Percentiles rank a stretch among this genome's conserved stretches.
phyloP scores from a whole-genome alignment of 2,329 filamentous ascomycete genomes.

The Neofusicoccum laricinum region DNA sequence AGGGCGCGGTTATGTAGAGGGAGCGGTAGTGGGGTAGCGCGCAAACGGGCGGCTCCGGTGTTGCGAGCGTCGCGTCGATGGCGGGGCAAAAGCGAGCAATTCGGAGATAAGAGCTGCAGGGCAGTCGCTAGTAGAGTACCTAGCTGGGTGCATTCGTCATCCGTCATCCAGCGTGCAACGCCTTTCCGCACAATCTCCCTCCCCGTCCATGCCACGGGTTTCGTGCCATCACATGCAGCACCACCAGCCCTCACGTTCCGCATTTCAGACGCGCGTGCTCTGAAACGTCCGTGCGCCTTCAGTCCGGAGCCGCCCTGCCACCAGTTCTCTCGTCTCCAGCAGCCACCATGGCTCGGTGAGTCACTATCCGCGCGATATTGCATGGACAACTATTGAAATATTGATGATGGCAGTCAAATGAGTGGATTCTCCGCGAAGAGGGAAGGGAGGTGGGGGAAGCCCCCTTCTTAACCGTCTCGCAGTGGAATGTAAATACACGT shows the following conservation, averaged over 20 bases:
- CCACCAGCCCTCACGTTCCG: not conserved
- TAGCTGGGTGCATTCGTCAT: not conserved
- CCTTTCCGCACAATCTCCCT: too few species aligned
- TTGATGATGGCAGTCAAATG: too few species aligned
- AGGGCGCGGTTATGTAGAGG: not conserved
- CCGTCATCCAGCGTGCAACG: not conserved
- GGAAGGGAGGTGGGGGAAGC: too few species aligned
- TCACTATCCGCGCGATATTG: too few species aligned
- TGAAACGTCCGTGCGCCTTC: not conserved
- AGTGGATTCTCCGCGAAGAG: too few species aligned
- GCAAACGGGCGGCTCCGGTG: too few species aligned
- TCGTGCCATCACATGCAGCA: not conserved
- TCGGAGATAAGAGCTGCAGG: slow-evolving; percentile 2
- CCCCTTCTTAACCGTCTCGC: too few species aligned
- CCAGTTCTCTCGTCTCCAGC: too few species aligned
- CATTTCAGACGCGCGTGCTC: not conserved
- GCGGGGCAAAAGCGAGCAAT: not conserved
- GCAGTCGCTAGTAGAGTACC: not conserved
- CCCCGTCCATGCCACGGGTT: not conserved
- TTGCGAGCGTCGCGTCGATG: not conserved
- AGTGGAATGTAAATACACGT: too few species aligned
- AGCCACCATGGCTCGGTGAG: too few species aligned
- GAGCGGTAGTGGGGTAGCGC: not conserved
- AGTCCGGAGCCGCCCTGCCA: too few species aligned
- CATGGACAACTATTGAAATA: too few species aligned